Base-by-base conservation (phyloP, 1,284 basidiomycete genomes). In the Cutaneotrichosporon cyanovorans region DNA sequence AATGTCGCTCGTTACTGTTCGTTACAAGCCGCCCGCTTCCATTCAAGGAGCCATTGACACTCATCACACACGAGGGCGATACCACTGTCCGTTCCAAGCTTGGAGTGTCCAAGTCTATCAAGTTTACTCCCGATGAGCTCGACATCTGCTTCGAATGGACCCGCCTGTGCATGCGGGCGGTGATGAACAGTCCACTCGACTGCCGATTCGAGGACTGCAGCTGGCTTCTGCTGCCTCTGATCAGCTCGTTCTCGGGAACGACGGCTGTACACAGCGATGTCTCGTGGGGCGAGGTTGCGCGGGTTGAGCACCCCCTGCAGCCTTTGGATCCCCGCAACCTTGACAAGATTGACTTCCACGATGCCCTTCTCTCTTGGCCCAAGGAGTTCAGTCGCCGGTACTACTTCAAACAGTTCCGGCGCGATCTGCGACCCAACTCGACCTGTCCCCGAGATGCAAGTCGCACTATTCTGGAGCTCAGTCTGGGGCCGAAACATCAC, bases 251-350 rank as follows among this genome's bases (percentile, higher is more conserved):
- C n/a, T n/a, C n/a, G n/a, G n/a, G n/a, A n/a, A n/a, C n/a, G n/a
- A n/a, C n/a, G n/a, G n/a, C n/a, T n/a, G n/a, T n/a, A n/a, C n/a
- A n/a, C n/a, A n/a, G n/a, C n/a, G n/a, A n/a, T n/a, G 20, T 69
- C n/a, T 58, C 54, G 10, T 69, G 67, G 67, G 49, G 56, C 11
- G 61, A 67, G 20, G 48, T 69, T 6, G 23, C 35, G 1, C 33
- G 34, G 4, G 37, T 50, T 11, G 51, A 53, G 5, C 51, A 48
- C 2, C 49, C 48, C 3, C 12, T 54, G 30, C 39, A 28, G 8
- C 12, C 19, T 38, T 39, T 21, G 20, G 35, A 46, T 7, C 49
- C 57, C 3, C 45, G 60, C 36, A 30, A 58, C 18, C 9, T 50
- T 6, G 45, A 51, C 15, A 28, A 52, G 5, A 34, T 63, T 0